Evolutionary conservation across 2,329 filamentous ascomycete genomes (phyloP), one percentile per base, ranked within the genome.

Genomic region (Neonectria punicea): DNA sequence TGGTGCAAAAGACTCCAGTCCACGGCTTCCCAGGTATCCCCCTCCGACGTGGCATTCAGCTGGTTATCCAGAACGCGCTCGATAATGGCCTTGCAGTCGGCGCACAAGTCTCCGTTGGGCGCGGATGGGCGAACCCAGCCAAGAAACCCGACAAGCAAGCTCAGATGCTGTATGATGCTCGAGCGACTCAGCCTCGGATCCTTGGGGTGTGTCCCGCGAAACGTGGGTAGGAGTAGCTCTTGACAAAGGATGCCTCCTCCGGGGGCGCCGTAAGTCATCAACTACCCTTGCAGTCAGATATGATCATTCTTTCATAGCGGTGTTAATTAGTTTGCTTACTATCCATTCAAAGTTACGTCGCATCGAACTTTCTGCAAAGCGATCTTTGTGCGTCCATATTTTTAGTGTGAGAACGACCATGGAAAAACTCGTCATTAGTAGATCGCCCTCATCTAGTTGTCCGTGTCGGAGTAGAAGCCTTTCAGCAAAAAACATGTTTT

Each of bases 251-350:
- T 81, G 0, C 83, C 84, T 4, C 80, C 80, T 0, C 80, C 81
- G 0, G 84, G 83, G 0, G 84, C 82, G 1, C 81, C 84, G 66
- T 81, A 85, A 9, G 79, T 79, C 79, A 86, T 84, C n/a, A 85
- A 39, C 81, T 32, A 84, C 74, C 79, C 82, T 34, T 84, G 78
- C 11, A 4, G 86, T 75, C 5, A 25, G 25, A 6, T 6, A 25
- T 25, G 5, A 5, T 25, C 25, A 6, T 25, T 25, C 1, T 6
- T 5, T 6, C 5, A 25, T 25, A 25, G 4, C 5, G 25, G 25
- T 25, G 2, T 25, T 25, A 5, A 25, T 25, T 25, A 6, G 5
- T 25, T 25, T 25, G 25, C 25, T 25, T 25, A 25, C 25, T 6
- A 25, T 25, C 25, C 5, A 25, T 3, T 25, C 25, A 34, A 67